phyloP scores from a whole-genome alignment of 164 flowering plant genomes.

The Santalum album region DNA sequence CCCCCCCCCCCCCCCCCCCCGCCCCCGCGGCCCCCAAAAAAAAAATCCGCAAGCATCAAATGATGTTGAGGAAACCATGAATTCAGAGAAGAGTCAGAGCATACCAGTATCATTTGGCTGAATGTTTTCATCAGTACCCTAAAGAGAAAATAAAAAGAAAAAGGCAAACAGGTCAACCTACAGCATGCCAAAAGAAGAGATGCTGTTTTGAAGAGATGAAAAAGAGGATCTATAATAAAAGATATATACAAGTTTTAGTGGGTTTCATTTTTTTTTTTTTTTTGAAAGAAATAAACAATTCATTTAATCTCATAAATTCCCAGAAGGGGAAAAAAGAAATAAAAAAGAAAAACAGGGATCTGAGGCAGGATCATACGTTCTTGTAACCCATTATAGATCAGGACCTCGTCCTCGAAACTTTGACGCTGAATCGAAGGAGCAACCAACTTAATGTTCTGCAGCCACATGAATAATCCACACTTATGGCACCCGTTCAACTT shows the following conservation, averaged over 20 bases:
- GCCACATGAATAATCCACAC: slow-evolving; percentile 1
- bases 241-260: no score
- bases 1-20: neutral
- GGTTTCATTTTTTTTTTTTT: no score
- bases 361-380: slow-evolving; percentile 18
- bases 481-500: neutral
- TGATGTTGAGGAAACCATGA: neutral
- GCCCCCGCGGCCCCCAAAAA: neutral
- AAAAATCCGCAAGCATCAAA: neutral
- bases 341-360: neutral
- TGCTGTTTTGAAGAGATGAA: no score
- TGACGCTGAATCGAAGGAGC: slow-evolving; percentile 6
- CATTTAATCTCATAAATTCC: no score
- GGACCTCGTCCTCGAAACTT: slow-evolving; percentile 4
- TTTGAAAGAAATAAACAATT: no score
- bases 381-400: slow-evolving; percentile 27
- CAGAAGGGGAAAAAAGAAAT: no score
- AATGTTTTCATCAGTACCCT: slow-evolving; percentile 22
- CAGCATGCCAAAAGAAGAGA: no score
- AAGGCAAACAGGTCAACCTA: no score
- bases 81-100: slow-evolving; percentile 2
- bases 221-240: no score
- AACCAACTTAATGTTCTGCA: slow-evolving; percentile 16
- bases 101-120: slow-evolving; percentile 31
- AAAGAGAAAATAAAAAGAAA: slow-evolving; percentile 2